Base-by-base conservation (phyloP, 2,329 filamentous ascomycete species). In the Boeremia lycopersici region DNA sequence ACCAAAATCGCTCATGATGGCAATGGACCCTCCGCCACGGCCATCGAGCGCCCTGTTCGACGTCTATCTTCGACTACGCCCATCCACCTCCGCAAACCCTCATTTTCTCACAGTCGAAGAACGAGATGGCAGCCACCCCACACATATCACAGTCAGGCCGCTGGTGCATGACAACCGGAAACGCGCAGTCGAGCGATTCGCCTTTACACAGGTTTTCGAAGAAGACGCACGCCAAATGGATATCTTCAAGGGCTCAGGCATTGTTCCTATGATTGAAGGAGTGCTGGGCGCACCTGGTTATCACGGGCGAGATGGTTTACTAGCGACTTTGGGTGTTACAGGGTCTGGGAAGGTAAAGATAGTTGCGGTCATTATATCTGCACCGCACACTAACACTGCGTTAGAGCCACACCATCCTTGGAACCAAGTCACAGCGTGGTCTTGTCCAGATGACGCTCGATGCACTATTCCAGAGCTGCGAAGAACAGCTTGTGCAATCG, bases 321-420 rank as follows among this genome's bases (percentile, higher is more conserved):
- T 99, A 48, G 95, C 95, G 28, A 98, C 95, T 6, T 76, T 99
- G 53, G 95, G 95, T 13, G 92, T 97, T 38, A 97, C 93, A 7
- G 95, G 95, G 11, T 97, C 93, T 44, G 95, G 95, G 74, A 99
- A 99, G 87, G 93, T 96, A 69, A 40, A 47, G 30, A 11, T 3
- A 1, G 6, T 10, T 9, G 11, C 8, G 31, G 11, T 23, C 19
- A 6, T 15, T 17, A 25, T n/a, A 29, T 29, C 52, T 42, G 65
- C n/a, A 39, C 49, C 26, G 25, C 10, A 41, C 42, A 17, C 52
- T 68, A 33, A 68, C 29, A 13, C 28, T 13, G 8, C 17, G n/a
- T 23, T 34, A 97, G 93, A 96, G 91, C 60, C 93, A 99, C 74
- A 99, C 95, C 0, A 96, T 98, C 56, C 84, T 99, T 13, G 95